Percentiles rank a stretch among this genome's conserved stretches.
Conservation (phyloP, 768 basidiomycete genomes). For the Russula emetica region DNA sequence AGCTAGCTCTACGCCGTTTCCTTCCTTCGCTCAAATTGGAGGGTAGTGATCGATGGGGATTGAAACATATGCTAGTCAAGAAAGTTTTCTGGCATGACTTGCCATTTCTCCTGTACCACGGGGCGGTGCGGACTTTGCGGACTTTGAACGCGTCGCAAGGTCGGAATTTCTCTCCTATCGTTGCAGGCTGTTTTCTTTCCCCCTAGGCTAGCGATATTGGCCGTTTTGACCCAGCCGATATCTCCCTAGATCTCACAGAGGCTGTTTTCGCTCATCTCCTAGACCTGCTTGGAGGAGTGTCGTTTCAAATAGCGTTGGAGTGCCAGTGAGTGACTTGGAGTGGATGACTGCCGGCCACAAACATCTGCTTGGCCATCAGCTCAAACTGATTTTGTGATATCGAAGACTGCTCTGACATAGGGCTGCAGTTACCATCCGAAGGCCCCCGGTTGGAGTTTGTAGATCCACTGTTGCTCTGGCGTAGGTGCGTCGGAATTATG, state of each 20-base stretch:
- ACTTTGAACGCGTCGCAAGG: not conserved
- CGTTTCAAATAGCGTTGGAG: no score
- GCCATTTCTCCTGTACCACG: no score
- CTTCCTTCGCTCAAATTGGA: not conserved
- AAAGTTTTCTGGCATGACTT: not conserved
- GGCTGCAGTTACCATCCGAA: no score
- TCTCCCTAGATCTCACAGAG: not conserved
- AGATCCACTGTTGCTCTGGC: no score
- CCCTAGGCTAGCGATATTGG: not conserved
- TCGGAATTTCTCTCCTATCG: not conserved
- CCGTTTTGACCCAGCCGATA: not conserved
- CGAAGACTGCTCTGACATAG: no score
- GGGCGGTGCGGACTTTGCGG: no score
- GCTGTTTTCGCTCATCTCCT: not conserved
- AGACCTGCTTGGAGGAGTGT: not conserved
- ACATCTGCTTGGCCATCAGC: no score
- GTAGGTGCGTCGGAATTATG: no score
- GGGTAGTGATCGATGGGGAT: not conserved
- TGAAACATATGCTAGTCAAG: not conserved
- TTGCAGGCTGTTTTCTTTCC: constrained; percentile 6
- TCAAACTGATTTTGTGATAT: no score
- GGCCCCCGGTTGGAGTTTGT: no score
- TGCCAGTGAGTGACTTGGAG: no score
- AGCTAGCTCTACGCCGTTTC: not conserved
- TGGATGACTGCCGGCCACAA: no score